Percentiles rank a stretch among this genome's conserved stretches.
Evolutionary conservation across 1,284 basidiomycete genomes (phyloP).

Genomic region (Ganoderma lingzhi): DNA sequence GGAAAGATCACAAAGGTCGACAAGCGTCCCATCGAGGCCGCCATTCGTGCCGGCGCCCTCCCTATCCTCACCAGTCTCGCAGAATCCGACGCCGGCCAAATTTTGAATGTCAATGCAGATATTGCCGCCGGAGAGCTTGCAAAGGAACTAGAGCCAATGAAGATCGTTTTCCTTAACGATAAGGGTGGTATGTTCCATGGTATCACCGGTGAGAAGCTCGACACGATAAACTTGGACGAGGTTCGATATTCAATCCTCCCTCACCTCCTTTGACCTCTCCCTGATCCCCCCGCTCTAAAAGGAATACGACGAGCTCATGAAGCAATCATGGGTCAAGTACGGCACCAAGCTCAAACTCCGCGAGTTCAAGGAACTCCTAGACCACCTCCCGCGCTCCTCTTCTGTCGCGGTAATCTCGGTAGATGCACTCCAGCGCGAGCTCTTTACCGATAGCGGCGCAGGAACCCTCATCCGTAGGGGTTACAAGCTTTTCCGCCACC

Average conservation of each 20-base stretch:
- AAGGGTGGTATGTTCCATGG: conserved; percentile 99
- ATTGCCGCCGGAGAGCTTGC: conserved; percentile 96
- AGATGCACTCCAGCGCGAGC: conserved; percentile 94
- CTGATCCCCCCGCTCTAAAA: conserved; percentile 40
- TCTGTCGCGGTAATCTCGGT: conserved; percentile 99
- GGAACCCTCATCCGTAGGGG: conserved; percentile 98
- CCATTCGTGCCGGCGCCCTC: conserved; percentile 92
- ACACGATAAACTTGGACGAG: conserved; percentile 98
- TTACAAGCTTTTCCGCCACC: conserved; percentile 96
- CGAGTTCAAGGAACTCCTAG: conserved; percentile 99
- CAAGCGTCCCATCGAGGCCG: conserved; percentile 94
- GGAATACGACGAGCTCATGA: conserved; percentile 98
- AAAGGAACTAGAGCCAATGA: conserved; percentile 97
- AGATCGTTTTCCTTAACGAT: conserved; percentile 99
- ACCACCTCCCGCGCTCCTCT: conserved; percentile 97
- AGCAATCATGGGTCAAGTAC: conserved; percentile 99
- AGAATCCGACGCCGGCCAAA: conserved; percentile 91
- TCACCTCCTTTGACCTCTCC: conserved; percentile 4
- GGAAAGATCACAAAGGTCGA: conserved; percentile 93
- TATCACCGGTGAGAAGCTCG: conserved; percentile 93
- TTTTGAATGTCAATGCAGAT: conserved; percentile 97
- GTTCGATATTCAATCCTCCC: conserved; percentile 45
- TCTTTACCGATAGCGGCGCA: conserved; percentile 98
- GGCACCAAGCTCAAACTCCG: conserved; percentile 99
- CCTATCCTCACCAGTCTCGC: conserved; percentile 94